Percentiles rank a stretch among this genome's conserved stretches.
phyloP scores from a whole-genome alignment of 192 early-diverging fungal species.

The Entomortierella parvispora region DNA sequence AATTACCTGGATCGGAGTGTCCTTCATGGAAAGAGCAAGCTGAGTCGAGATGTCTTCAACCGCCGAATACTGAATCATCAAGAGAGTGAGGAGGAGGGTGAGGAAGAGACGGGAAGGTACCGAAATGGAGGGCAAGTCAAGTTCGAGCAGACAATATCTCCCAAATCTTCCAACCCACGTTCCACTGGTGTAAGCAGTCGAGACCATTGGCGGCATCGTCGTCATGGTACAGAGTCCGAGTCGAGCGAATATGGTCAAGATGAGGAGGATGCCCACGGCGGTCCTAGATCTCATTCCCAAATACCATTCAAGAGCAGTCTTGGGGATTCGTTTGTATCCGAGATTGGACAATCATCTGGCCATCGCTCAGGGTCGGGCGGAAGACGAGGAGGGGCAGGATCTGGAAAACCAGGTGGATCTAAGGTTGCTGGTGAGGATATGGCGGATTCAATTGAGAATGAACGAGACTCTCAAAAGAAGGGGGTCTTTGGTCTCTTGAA shows the following conservation, averaged over 20 bases:
- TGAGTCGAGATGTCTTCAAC: slow-evolving; percentile 6
- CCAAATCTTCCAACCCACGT: too few relatives aligned
- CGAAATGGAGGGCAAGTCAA: slow-evolving; percentile 6
- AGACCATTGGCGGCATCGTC: not conserved
- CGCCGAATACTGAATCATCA: slow-evolving; percentile 2
- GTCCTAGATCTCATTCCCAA: not conserved
- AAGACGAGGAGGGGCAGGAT: slow-evolving; percentile 2
- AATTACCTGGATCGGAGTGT: slow-evolving; percentile 13
- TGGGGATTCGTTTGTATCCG: slow-evolving; percentile 47
- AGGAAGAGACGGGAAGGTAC: slow-evolving; percentile 13
- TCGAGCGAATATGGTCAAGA: slow-evolving; percentile 15
- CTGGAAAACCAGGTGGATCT: not conserved
- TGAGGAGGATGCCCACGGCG: not conserved
- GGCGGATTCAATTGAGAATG: slow-evolving; percentile 41
- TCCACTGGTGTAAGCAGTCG: not conserved
- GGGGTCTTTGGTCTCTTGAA: slow-evolving; percentile 64
- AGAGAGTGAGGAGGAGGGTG: slow-evolving; percentile 28
- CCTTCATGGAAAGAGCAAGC: slow-evolving; percentile 27
- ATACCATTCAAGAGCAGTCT: slow-evolving; percentile 16
- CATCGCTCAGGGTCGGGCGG: slow-evolving; percentile 1
- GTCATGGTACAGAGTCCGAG: slow-evolving; percentile 1
- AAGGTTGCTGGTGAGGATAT: slow-evolving; percentile 29
- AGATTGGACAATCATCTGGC: slow-evolving; percentile 30
- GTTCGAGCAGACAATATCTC: slow-evolving; percentile 2
- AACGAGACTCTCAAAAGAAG: slow-evolving; percentile 41